Conservation (phyloP, 2,329 filamentous ascomycete genomes). For the Stromatinia cepivora region DNA sequence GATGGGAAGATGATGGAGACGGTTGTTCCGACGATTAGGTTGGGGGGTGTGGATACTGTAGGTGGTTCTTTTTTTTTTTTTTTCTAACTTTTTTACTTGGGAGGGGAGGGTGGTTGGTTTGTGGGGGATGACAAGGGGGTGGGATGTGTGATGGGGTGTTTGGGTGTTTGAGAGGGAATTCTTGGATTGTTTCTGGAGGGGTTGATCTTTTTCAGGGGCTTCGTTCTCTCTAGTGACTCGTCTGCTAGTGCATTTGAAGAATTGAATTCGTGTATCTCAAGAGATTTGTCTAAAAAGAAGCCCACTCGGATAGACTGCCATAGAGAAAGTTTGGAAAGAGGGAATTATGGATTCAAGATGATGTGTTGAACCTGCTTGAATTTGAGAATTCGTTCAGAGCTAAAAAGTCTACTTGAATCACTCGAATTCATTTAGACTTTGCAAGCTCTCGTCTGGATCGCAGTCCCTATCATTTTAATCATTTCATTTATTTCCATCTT, state of each 20-base stretch:
- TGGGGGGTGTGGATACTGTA: slow-evolving; percentile 63
- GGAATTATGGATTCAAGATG: too few species aligned
- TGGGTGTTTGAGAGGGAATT: too few species aligned
- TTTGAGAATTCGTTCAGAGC: background rate
- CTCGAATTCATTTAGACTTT: background rate
- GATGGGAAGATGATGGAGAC: slow-evolving; percentile 56
- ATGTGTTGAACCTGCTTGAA: background rate
- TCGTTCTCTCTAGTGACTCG: too few species aligned
- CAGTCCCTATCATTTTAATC: background rate
- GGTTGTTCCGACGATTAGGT: slow-evolving; percentile 54
- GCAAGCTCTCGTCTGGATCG: background rate
- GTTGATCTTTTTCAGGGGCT: too few species aligned
- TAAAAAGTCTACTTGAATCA: background rate
- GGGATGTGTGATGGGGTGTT: background rate
- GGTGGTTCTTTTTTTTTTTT: slow-evolving; percentile 3
- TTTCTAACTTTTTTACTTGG: background rate
- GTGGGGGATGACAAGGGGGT: background rate
- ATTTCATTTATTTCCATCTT: slow-evolving; percentile 28
- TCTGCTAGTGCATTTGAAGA: too few species aligned
- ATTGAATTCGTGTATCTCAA: too few species aligned
- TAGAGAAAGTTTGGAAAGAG: background rate
- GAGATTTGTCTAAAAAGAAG: too few species aligned
- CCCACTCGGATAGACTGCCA: too few species aligned
- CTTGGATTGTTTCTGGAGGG: background rate
- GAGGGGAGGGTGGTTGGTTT: background rate